A percentile compares a stretch with the other conserved stretches of the same genome.
Conservation (phyloP, 2,329 filamentous ascomycete species). For the Botrytis byssoidea region DNA sequence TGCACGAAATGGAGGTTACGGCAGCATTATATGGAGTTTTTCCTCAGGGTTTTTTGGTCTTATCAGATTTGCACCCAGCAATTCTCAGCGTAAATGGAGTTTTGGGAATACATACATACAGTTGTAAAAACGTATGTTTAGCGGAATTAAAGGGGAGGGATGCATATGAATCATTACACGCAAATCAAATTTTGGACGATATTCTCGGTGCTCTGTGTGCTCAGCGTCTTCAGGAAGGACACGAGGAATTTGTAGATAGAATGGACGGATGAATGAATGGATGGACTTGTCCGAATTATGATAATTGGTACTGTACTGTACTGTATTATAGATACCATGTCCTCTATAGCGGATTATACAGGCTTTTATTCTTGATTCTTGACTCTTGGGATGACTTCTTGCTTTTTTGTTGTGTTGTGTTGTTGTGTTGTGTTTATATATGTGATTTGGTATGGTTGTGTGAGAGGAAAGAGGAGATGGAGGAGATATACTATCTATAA, state of each 20-base stretch:
- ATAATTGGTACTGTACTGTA: neutral
- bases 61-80: neutral
- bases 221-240: neutral
- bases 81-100: conserved; percentile 3
- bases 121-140: conserved; percentile 13
- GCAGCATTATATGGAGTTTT: conserved; percentile 2
- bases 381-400: neutral
- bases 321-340: too few relatives aligned
- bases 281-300: neutral
- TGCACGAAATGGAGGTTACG: conserved; percentile 2
- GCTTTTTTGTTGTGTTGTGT: neutral
- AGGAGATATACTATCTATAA: too few relatives aligned
- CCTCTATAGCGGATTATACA: neutral
- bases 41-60: neutral
- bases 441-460: neutral
- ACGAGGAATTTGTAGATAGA: neutral
- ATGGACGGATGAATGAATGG: neutral
- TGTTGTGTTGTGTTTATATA: too few relatives aligned
- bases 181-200: neutral
- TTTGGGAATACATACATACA: neutral
- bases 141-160: neutral
- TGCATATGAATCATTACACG: neutral
- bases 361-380: neutral
- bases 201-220: neutral
- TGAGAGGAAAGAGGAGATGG: too few relatives aligned